Evolutionary conservation across 805 yeast species (phyloP), one percentile per base, ranked within the genome.

Genomic region (Cyberlindnera xishuangbannaensis): DNA sequence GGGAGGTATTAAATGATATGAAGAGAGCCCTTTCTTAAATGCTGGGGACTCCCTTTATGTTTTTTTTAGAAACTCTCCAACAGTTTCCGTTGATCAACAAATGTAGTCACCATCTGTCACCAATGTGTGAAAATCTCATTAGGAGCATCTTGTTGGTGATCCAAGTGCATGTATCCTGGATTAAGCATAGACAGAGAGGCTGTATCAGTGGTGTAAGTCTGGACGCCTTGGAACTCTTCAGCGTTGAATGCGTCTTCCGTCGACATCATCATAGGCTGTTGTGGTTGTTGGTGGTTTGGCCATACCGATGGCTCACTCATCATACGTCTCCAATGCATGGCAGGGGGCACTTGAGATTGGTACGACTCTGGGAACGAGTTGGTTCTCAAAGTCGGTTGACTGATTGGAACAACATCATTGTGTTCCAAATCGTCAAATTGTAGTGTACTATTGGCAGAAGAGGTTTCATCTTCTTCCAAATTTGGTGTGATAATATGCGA

Each of bases 201-300:
- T 38, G 30, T 23, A 29, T 37, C 21, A 9, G 29, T 24, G 15
- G 37, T 31, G 25, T 33, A 29, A 4, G 36, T 24, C 15, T 35
- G 35, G 31, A 38, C 40, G 8, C 47, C 45, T 27, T 43, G 44
- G 32, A 43, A 41, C 27, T 41, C 45, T 28, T 45, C 50, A n/a
- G 40, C 31, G 35, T 43, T 41, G 39, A 37, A 43, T 4, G 42
- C 43, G 24, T 44, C 45, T 8, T 34, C 37, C n/a, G 31, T 15
- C 11, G 30, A 17, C 9, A 27, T 22, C n/a, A 30, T 25, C 4
- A 20, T 18, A 18, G 22, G 21, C 7, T 27, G 25, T 23, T 39
- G 40, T 8, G 37, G 48, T 18, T 31, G 41, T 17, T 38, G 42
- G 18, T 23, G 35, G 23, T 17, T 19, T 7, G 28, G 27, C 41